Conservation (phyloP, 1,284 basidiomycete genomes). For the Ganoderma leucocontextum region DNA sequence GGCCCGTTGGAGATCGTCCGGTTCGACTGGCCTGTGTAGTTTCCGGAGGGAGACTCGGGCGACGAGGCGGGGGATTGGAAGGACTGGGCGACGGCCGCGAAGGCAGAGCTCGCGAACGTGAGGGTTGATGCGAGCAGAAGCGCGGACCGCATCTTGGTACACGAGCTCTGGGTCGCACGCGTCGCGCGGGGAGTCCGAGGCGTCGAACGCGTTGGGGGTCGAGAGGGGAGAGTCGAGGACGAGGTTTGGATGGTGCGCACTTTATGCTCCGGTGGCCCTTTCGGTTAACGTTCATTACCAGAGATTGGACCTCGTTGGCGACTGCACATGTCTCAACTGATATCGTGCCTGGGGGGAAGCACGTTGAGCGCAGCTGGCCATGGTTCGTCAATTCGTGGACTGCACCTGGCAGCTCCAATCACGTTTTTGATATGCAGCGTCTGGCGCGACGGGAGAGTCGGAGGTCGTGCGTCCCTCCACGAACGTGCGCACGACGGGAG, state of each 20-base stretch:
- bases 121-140: constrained; percentile 12
- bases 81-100: constrained; percentile 43
- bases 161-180: not conserved
- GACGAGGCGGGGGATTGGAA: constrained; percentile 49
- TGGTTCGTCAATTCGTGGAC: not conserved
- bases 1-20: constrained; percentile 46
- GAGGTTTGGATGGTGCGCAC: not conserved
- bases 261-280: not conserved
- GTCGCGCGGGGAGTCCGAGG: not conserved
- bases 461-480: not conserved
- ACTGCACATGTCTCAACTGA: not conserved
- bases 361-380: not conserved
- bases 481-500: not conserved
- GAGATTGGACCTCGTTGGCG: too few species aligned
- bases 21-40: constrained; percentile 51
- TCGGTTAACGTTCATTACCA: not conserved
- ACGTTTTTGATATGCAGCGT: not conserved
- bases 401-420: not conserved
- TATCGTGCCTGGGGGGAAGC: not conserved
- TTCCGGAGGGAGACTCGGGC: constrained; percentile 43
- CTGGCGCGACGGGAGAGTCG: not conserved
- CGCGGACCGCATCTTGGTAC: not conserved
- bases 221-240: not conserved
- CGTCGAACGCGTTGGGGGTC: not conserved
- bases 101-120: constrained; percentile 31